Percentiles rank a stretch among this genome's conserved stretches.
Evolutionary conservation across 306 rosid species (phyloP).

Genomic region (Astragalus glycyphyllos): DNA sequence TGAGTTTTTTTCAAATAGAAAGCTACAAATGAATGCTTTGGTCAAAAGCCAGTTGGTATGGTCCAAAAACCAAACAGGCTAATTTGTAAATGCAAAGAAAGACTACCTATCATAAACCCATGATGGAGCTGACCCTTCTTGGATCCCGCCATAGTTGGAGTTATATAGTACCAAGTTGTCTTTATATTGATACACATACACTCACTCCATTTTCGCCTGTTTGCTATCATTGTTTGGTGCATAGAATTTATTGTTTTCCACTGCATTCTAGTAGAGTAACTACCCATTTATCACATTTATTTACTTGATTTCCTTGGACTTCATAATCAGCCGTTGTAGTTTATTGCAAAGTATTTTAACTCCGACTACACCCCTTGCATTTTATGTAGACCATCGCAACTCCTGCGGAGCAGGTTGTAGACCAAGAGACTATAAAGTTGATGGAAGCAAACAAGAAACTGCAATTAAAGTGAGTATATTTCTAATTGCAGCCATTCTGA

Average conservation of each 20-base stretch:
- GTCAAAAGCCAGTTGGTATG: not conserved
- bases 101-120: not conserved
- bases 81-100: not conserved
- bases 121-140: not conserved
- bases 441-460: conserved; percentile 67
- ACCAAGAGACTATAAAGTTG: conserved; percentile 57
- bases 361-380: conserved; percentile 26
- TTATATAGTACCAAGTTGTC: not conserved
- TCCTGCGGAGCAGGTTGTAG: conserved; percentile 41
- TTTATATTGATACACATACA: not conserved
- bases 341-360: conserved; percentile 3
- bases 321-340: conserved; percentile 3
- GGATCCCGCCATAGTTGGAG: not conserved
- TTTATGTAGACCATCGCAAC: conserved; percentile 47
- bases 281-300: conserved; percentile 4
- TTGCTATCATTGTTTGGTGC: conserved; percentile 14
- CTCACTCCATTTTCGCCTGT: not conserved
- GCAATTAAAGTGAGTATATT: conserved; percentile 63
- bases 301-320: conserved; percentile 36
- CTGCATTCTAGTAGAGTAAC: conserved; percentile 19
- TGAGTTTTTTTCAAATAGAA: too few relatives aligned
- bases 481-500: conserved; percentile 13
- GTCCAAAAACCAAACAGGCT: not conserved
- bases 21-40: not conserved
- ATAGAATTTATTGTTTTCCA: conserved; percentile 3